Evolutionary conservation across 2,329 filamentous ascomycete species (phyloP).

Genomic region (Microsporum audouinii): DNA sequence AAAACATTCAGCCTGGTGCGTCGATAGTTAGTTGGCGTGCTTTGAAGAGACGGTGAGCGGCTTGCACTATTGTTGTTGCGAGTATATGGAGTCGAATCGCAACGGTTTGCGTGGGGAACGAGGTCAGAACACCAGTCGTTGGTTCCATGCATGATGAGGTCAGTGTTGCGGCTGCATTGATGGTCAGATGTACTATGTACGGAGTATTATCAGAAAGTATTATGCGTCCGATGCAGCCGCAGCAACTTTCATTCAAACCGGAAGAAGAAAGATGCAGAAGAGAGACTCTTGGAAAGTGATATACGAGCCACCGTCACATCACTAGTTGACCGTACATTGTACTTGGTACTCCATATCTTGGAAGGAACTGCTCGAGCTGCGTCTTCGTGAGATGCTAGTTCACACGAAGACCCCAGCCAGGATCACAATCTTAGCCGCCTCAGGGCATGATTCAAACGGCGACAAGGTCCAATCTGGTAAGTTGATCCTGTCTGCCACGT

Average conservation of each 20-base stretch:
- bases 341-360: not conserved
- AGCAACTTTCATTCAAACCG: not conserved
- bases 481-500: conserved; percentile 1
- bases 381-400: not conserved
- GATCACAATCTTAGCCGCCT: conserved; percentile 1
- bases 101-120: not conserved
- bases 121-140: not conserved
- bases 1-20: not conserved
- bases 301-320: not conserved
- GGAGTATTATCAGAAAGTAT: not conserved
- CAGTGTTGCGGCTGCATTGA: conserved; percentile 1
- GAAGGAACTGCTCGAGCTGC: not conserved
- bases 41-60: not conserved
- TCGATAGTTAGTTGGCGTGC: not conserved
- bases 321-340: not conserved
- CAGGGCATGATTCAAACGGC: not conserved
- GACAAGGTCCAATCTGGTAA: conserved; percentile 3
- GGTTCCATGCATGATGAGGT: conserved; percentile 1
- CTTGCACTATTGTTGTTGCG: not conserved
- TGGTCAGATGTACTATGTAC: not conserved
- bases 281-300: not conserved
- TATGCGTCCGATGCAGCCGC: not conserved
- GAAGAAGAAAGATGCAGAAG: not conserved
- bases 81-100: not conserved
- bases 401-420: not conserved